Evolutionary conservation across 805 yeast species (phyloP).

Genomic region (Torulaspora maleeae): DNA sequence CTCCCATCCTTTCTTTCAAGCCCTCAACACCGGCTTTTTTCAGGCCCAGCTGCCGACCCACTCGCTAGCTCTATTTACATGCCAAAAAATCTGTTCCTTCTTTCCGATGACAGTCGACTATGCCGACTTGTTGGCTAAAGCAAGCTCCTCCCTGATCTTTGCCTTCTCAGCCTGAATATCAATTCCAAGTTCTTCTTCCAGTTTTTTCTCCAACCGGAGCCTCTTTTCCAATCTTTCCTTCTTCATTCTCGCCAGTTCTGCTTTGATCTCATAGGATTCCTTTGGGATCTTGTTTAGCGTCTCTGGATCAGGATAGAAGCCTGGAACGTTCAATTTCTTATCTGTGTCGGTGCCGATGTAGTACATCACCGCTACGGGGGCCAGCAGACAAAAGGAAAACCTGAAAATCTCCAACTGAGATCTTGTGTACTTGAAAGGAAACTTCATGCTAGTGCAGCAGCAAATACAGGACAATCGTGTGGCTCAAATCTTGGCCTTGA

Average conservation of each 20-base stretch:
- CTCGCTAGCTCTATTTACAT: slow-evolving; percentile 1
- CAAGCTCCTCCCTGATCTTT: slow-evolving; percentile 30
- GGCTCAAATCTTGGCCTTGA: too few species aligned
- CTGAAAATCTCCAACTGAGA: slow-evolving; percentile 52
- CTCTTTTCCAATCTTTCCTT: slow-evolving; percentile 71
- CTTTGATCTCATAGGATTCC: slow-evolving; percentile 86
- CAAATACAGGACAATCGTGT: neutral
- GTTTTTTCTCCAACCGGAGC: slow-evolving; percentile 63
- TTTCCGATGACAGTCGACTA: neutral
- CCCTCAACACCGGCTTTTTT: neutral
- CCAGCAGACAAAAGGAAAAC: slow-evolving; percentile 75
- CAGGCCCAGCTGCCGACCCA: neutral
- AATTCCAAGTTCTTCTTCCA: slow-evolving; percentile 61
- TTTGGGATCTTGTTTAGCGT: slow-evolving; percentile 88
- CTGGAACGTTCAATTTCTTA: slow-evolving; percentile 81
- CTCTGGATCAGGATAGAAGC: slow-evolving; percentile 96
- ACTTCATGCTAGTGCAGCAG: slow-evolving; percentile 9
- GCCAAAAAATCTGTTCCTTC: neutral
- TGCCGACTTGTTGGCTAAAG: slow-evolving; percentile 5
- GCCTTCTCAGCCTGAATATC: slow-evolving; percentile 45
- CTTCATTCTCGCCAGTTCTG: slow-evolving; percentile 83
- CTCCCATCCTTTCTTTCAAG: too few species aligned
- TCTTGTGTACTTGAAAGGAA: slow-evolving; percentile 39
- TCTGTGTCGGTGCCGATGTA: slow-evolving; percentile 90
- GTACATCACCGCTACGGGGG: slow-evolving; percentile 90